Evolutionary conservation across 2,329 filamentous ascomycete species (phyloP).

Genomic region (Tolypocladium sp.): DNA sequence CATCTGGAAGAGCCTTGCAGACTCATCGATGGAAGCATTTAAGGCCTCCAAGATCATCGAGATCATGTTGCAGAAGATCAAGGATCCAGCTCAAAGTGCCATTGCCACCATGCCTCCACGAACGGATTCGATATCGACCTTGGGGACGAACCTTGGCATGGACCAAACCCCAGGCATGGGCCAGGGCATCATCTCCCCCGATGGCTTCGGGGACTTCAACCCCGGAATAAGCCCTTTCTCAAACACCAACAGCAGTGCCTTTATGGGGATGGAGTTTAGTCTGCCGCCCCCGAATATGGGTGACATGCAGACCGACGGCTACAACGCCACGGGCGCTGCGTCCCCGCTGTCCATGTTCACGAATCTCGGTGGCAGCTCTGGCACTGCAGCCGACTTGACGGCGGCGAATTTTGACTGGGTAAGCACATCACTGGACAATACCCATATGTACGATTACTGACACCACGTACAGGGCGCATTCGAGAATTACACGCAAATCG

Average conservation of each 20-base stretch:
- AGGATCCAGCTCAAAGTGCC: constrained; percentile 10
- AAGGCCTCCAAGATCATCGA: constrained; percentile 77
- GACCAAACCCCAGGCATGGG: constrained; percentile 16
- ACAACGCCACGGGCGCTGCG: constrained; percentile 15
- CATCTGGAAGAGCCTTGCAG: constrained; percentile 73
- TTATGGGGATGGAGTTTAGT: constrained; percentile 35
- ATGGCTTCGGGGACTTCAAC: constrained; percentile 16
- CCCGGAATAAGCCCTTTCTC: constrained; percentile 18
- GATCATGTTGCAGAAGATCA: constrained; percentile 76
- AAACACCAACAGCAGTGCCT: constrained; percentile 29
- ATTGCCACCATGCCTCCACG: constrained; percentile 6
- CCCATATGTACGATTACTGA: constrained; percentile 11
- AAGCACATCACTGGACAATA: constrained; percentile 15
- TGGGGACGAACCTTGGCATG: constrained; percentile 32
- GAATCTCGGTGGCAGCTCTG: constrained; percentile 24
- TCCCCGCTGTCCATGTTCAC: constrained; percentile 47
- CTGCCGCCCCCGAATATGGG: constrained; percentile 18
- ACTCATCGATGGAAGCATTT: constrained; percentile 79
- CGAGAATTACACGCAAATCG: constrained; percentile 46
- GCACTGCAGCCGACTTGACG: constrained; percentile 30
- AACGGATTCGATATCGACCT: constrained; percentile 14
- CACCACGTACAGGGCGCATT: constrained; percentile 36
- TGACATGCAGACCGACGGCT: constrained; percentile 20
- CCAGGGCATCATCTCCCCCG: constrained; percentile 14
- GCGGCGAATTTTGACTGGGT: constrained; percentile 50